Percentiles rank a stretch among this genome's conserved stretches.
phyloP scores from a whole-genome alignment of 2,329 filamentous ascomycete species.

The Graphilbum fragrans region DNA sequence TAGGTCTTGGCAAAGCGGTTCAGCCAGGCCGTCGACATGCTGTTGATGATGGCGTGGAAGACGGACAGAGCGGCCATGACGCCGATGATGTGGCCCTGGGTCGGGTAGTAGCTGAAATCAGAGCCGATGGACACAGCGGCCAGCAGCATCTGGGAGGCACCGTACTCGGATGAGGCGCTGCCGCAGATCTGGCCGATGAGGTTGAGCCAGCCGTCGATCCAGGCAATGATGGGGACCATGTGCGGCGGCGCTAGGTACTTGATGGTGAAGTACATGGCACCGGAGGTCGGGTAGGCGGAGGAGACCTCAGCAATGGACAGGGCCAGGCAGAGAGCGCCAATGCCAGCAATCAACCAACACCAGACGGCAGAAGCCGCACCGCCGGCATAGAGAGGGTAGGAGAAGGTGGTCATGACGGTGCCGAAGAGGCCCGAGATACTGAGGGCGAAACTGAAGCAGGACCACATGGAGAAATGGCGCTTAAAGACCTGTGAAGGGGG shows the following conservation, averaged over 20 bases:
- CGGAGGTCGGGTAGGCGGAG: conserved; percentile 43
- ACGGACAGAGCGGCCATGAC: conserved; percentile 43
- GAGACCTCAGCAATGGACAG: conserved; percentile 43
- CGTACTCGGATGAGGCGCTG: conserved; percentile 44
- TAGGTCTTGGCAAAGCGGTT: conserved; percentile 45
- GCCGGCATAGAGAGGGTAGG: conserved; percentile 38
- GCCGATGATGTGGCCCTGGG: conserved; percentile 31
- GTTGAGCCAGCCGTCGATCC: conserved; percentile 36
- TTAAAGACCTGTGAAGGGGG: conserved; percentile 34
- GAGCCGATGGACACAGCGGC: conserved; percentile 39
- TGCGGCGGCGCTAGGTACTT: conserved; percentile 36
- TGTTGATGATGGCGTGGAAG: conserved; percentile 40
- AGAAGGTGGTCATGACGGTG: conserved; percentile 42
- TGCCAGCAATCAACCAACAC: conserved; percentile 45
- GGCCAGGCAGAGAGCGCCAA: conserved; percentile 43
- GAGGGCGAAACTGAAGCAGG: conserved; percentile 46
- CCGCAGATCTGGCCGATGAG: conserved; percentile 40
- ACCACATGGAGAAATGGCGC: conserved; percentile 46
- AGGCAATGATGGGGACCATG: conserved; percentile 36
- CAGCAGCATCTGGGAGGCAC: conserved; percentile 41
- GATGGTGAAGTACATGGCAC: conserved; percentile 38
- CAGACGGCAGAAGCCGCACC: conserved; percentile 41
- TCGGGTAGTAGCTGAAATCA: conserved; percentile 34
- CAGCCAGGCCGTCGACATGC: conserved; percentile 43
- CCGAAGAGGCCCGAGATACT: conserved; percentile 43